These are phyloP conservation scores for Aspergillus pseudoterreus DNA, from an alignment of 2,329 filamentous ascomycete genomes.

Conservation along the genomic window DNA sequence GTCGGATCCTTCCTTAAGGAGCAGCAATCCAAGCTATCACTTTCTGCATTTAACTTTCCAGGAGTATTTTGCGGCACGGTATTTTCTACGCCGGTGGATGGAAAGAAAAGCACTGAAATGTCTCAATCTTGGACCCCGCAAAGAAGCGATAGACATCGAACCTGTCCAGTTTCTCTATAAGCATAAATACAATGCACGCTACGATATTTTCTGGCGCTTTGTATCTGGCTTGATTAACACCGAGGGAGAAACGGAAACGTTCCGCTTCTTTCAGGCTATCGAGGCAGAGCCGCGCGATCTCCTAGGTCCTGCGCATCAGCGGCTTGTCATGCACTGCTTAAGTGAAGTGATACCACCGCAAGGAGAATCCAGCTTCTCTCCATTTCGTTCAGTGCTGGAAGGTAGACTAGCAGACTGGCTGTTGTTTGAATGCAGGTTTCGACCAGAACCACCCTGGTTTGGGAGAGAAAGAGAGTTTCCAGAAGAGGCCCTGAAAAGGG, in stretches of 20 bases:
- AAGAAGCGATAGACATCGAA: neutral
- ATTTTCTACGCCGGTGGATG: constrained; percentile 34
- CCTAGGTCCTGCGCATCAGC: constrained; percentile 35
- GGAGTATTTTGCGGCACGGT: constrained; percentile 42
- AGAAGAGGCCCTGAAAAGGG: too few relatives aligned
- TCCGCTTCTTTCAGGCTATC: constrained; percentile 29
- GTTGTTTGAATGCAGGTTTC: too few relatives aligned
- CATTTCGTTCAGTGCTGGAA: too few relatives aligned
- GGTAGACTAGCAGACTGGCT: too few relatives aligned
- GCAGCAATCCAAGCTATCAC: constrained; percentile 29
- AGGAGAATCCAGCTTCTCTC: too few relatives aligned
- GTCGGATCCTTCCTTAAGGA: constrained; percentile 21
- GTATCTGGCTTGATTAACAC: constrained; percentile 35
- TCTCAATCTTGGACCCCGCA: neutral
- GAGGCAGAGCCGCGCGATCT: constrained; percentile 34
- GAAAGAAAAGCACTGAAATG: neutral
- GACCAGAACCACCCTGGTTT: too few relatives aligned
- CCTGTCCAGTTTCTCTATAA: constrained; percentile 25
- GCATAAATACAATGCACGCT: constrained; percentile 39
- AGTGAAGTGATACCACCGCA: constrained; percentile 20
- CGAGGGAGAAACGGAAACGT: neutral
- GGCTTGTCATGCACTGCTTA: constrained; percentile 40
- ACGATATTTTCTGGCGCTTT: constrained; percentile 44
- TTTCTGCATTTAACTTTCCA: constrained; percentile 45
- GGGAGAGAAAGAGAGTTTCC: too few relatives aligned